Evolutionary conservation across 306 rosid species (phyloP).

Genomic region (Astragalus membranaceus): DNA sequence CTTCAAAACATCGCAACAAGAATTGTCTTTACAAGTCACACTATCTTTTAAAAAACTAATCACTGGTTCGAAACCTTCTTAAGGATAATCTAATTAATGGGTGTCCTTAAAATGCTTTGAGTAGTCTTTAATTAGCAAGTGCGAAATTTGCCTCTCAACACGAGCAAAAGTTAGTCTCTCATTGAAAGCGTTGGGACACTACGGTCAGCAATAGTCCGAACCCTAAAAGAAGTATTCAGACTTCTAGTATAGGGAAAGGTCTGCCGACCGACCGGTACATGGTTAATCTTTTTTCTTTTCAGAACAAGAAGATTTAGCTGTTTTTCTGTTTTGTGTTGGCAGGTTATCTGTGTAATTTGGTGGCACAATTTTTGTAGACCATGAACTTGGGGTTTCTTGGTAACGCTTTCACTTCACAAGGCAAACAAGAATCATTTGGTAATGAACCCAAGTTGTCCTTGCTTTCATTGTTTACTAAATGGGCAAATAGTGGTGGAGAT

Average conservation of each 20-base stretch:
- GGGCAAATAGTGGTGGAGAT: constrained; percentile 29
- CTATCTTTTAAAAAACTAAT: too few relatives aligned
- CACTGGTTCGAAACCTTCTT: too few relatives aligned
- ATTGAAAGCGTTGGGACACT: too few relatives aligned
- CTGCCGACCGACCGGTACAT: neutral
- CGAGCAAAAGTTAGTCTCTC: too few relatives aligned
- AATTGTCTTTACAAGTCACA: too few relatives aligned
- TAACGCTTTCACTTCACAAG: constrained; percentile 22
- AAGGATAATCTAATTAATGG: too few relatives aligned
- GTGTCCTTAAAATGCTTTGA: too few relatives aligned
- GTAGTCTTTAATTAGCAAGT: too few relatives aligned
- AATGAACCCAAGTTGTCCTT: constrained; percentile 40
- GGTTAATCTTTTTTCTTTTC: neutral
- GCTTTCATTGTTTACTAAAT: constrained; percentile 39
- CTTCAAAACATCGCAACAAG: too few relatives aligned
- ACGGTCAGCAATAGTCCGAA: too few relatives aligned
- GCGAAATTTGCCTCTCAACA: too few relatives aligned
- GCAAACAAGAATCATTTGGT: constrained; percentile 15
- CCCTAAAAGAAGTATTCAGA: neutral
- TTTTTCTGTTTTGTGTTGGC: constrained; percentile 16
- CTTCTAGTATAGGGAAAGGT: neutral
- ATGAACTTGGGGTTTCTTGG: constrained; percentile 53
- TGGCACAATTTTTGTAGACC: constrained; percentile 8
- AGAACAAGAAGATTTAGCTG: neutral
- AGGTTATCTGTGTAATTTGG: constrained; percentile 20